Percentiles rank a stretch among this genome's conserved stretches.
Evolutionary conservation across 129 eudicot genomes (phyloP).

Genomic region (Chrysanthemum lavandulifolium): DNA sequence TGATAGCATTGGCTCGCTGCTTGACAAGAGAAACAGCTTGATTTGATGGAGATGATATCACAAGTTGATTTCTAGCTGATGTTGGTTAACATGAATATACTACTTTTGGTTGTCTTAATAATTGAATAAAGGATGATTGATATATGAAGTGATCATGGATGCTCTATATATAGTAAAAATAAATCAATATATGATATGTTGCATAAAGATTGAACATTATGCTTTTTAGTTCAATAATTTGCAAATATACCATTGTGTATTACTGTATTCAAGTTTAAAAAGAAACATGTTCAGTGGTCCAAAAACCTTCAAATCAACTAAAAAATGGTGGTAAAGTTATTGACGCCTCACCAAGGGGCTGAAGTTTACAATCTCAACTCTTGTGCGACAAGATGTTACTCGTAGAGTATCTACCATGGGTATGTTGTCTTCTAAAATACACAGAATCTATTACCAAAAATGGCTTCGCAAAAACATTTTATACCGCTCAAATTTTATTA

Average conservation of each 20-base stretch:
- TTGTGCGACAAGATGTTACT: neutral
- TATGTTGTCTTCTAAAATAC: too few relatives aligned
- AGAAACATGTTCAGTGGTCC: neutral
- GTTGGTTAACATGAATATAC: neutral
- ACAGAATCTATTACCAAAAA: neutral
- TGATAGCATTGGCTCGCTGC: constrained; percentile 30
- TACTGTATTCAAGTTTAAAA: neutral
- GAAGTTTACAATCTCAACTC: neutral
- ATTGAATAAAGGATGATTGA: constrained; percentile 8
- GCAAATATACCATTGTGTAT: neutral
- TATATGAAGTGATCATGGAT: constrained; percentile 1
- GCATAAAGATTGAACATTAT: constrained; percentile 14
- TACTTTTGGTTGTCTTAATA: neutral
- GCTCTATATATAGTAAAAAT: neutral
- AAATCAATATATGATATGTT: neutral
- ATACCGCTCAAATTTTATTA: constrained; percentile 4
- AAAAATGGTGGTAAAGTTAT: neutral
- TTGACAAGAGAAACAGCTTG: constrained; percentile 36
- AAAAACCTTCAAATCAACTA: constrained; percentile 16
- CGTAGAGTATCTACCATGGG: neutral
- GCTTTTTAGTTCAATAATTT: neutral
- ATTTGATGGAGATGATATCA: constrained; percentile 48
- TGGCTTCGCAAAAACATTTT: neutral
- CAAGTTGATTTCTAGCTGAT: constrained; percentile 27
- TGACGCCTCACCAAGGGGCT: neutral